Evolutionary conservation across 1,139 yeast genomes (phyloP).

Genomic region (Magnusiomyces magnusii): DNA sequence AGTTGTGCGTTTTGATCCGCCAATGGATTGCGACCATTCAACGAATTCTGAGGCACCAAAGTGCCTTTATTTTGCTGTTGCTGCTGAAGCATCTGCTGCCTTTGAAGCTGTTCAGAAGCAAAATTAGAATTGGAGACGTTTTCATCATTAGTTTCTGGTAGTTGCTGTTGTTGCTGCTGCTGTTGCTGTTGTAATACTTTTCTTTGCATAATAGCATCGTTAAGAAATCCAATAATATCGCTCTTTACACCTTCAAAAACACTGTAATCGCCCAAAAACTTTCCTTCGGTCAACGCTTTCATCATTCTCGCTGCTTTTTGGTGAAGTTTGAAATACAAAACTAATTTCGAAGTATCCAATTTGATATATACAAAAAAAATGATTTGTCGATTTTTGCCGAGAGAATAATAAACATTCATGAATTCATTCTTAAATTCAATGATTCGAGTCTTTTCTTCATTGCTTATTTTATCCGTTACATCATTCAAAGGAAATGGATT

Average conservation of each 20-base stretch:
- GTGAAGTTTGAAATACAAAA: background rate
- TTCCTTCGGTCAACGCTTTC: background rate
- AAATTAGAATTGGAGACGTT: background rate
- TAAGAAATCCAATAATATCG: background rate
- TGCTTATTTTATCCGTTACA: background rate
- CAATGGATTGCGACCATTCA: background rate
- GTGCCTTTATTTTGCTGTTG: background rate
- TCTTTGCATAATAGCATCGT: background rate
- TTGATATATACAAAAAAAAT: background rate
- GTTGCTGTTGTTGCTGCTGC: conserved; percentile 2
- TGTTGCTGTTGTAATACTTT: background rate
- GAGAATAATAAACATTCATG: background rate
- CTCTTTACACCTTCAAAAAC: background rate
- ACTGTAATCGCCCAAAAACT: background rate
- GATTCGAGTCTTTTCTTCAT: background rate
- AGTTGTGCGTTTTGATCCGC: background rate
- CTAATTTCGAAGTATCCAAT: background rate
- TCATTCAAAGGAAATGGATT: background rate
- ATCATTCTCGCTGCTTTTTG: background rate
- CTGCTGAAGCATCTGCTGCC: background rate
- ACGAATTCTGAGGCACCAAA: background rate
- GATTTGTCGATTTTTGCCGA: background rate
- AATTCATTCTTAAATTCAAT: background rate
- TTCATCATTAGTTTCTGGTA: background rate
- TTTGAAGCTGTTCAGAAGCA: conserved; percentile 2